Conservation (phyloP, 2,329 filamentous ascomycete genomes). For the Acrodontium crateriforme region DNA sequence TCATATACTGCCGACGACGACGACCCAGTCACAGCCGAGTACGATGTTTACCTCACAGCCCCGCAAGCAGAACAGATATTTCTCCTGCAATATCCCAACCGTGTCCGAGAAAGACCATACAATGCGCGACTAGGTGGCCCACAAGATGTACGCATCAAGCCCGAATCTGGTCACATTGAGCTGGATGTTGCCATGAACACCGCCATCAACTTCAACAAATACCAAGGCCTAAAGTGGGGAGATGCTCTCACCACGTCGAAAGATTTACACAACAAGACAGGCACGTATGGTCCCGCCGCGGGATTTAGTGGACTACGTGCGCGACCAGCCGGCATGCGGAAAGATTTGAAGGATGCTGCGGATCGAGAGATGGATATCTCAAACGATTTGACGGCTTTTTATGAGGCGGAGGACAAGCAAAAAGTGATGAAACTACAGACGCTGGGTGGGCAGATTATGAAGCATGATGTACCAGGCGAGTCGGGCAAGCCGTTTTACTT, state of each 20-base stretch:
- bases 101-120: constrained; percentile 50
- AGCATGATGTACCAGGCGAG: constrained; percentile 49
- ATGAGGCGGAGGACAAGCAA: constrained; percentile 53
- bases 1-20: constrained; percentile 19
- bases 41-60: constrained; percentile 78
- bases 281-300: constrained; percentile 32
- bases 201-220: constrained; percentile 62
- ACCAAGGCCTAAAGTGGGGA: constrained; percentile 72
- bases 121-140: constrained; percentile 44
- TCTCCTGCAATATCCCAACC: constrained; percentile 81
- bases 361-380: constrained; percentile 27
- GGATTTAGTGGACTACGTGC: constrained; percentile 26
- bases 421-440: constrained; percentile 70
- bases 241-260: constrained; percentile 49
- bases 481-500: constrained; percentile 67
- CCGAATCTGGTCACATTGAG: constrained; percentile 70
- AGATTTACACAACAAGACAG: constrained; percentile 24
- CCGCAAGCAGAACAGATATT: constrained; percentile 35
- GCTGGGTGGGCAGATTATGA: constrained; percentile 63
- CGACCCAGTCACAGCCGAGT: constrained; percentile 41
- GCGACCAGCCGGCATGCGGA: constrained; percentile 6
- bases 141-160: constrained; percentile 67
- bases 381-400: constrained; percentile 40
- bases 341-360: constrained; percentile 30
- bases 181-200: constrained; percentile 77